Evolutionary conservation across 2,329 filamentous ascomycete species (phyloP).

Genomic region (Paraphaeosphaeria minitans): DNA sequence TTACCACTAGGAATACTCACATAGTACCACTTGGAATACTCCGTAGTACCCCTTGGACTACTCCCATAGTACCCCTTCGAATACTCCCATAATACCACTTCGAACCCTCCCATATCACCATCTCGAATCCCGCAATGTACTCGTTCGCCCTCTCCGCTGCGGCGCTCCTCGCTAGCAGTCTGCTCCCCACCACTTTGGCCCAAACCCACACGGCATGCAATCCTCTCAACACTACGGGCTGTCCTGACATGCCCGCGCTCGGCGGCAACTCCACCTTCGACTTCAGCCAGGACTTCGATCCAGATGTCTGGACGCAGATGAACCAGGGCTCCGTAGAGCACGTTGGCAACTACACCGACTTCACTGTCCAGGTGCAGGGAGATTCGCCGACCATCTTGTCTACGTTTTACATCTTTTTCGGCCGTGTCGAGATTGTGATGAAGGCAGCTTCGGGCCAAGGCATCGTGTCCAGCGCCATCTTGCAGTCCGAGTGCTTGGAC

Average conservation of each 20-base stretch:
- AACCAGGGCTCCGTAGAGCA: constrained; percentile 70
- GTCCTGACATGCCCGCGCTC: constrained; percentile 73
- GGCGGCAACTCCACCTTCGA: constrained; percentile 60
- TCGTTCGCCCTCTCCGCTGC: constrained; percentile 43
- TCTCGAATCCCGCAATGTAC: constrained; percentile 30
- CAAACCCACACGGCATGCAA: constrained; percentile 82
- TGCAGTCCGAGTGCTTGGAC: constrained; percentile 58
- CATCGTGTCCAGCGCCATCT: constrained; percentile 57
- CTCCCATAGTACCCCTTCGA: constrained; percentile 15
- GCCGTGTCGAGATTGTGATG: constrained; percentile 55
- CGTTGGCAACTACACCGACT: constrained; percentile 67
- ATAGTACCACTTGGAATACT: constrained; percentile 16
- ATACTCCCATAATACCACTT: constrained; percentile 17
- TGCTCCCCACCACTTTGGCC: constrained; percentile 59
- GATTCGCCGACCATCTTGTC: constrained; percentile 79
- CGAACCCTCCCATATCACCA: constrained; percentile 15
- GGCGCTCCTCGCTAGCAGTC: constrained; percentile 40
- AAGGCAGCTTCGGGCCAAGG: constrained; percentile 56
- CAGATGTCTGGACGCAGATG: constrained; percentile 64
- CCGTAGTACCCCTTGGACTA: too few relatives aligned
- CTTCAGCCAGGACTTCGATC: constrained; percentile 58
- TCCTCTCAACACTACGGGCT: constrained; percentile 70
- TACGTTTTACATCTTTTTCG: constrained; percentile 60
- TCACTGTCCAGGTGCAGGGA: constrained; percentile 71
- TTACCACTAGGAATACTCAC: constrained; percentile 14